phyloP scores from a whole-genome alignment of 2,329 filamentous ascomycete species.

The Monilinia vaccinii-corymbosi region DNA sequence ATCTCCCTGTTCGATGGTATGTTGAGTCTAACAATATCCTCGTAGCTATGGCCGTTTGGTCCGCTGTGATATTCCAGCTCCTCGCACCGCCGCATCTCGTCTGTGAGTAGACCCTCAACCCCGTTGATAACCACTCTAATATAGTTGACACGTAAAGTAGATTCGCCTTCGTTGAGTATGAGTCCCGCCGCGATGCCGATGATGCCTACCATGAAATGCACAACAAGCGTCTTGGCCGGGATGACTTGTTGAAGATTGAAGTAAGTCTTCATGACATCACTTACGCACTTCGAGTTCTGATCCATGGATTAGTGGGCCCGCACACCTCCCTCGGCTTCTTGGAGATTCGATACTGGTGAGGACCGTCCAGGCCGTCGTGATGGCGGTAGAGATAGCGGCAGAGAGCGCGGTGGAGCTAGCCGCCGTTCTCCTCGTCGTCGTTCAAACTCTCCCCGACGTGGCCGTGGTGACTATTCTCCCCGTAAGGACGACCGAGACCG shows the following conservation, averaged over 20 bases:
- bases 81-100: constrained; percentile 84
- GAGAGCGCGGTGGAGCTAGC: constrained; percentile 25
- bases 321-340: constrained; percentile 93
- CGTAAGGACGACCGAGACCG: constrained; percentile 82
- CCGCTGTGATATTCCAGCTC: constrained; percentile 95
- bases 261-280: constrained; percentile 41
- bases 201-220: constrained; percentile 99
- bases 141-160: constrained; percentile 39
- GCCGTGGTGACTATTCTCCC: constrained; percentile 69
- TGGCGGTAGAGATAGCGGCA: constrained; percentile 24
- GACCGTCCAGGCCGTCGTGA: constrained; percentile 51
- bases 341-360: constrained; percentile 92
- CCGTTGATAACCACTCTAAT: constrained; percentile 25
- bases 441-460: constrained; percentile 69
- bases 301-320: constrained; percentile 75
- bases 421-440: constrained; percentile 59
- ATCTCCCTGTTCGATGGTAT: constrained; percentile 15
- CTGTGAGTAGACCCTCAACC: constrained; percentile 58
- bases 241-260: constrained; percentile 96
- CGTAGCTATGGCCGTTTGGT: constrained; percentile 91
- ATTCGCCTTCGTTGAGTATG: constrained; percentile 98
- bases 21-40: constrained; percentile 23
- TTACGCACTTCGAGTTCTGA: constrained; percentile 4
- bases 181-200: constrained; percentile 94
- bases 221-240: constrained; percentile 86